Evolutionary conservation across 768 basidiomycete species (phyloP), one percentile per base, ranked within the genome.

Genomic region (Boletus insuetus): DNA sequence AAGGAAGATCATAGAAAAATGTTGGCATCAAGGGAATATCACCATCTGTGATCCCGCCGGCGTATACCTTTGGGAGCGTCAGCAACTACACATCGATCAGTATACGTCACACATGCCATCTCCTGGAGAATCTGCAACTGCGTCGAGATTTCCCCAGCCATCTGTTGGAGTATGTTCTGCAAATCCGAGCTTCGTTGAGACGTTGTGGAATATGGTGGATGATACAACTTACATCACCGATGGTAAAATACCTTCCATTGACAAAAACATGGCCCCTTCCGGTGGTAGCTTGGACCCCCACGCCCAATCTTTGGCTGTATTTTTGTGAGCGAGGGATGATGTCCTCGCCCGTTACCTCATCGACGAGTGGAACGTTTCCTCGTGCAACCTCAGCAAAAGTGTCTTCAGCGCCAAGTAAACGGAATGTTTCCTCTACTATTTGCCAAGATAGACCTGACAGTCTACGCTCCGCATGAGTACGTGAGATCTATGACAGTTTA

Each of bases 1-100:
- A 82, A 1, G 94, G 90, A 7, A 94, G 79, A 63, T 96, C 92
- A 66, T 96, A 98, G 74, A 98, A 98, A 73, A 90, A 94, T 14
- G 79, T 87, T 31, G 81, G 72, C 51, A 91, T 79, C 32, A 78
- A 75, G 7, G 74, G 73, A 9, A 70, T 69, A 39, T 77, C 71
- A 2, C 77, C 77, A 43, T 90, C 85, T 10, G 79, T 77, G 17
- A 93, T 65, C 34, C 73, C 69, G 7, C 84, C 82, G 26, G 66
- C 64, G 64, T 89, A 87, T 2, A 91, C 68, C 88, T 86, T 46
- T 3, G 37, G 53, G 3, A 54, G 8, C 13, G 20, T 57, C 38
- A 52, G 55, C 7, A 14, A 48, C 22, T 29, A 48, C 17, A n/a
- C 29, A 17, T 40, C 9, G n/a, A 32, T 26, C 14, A 20, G 17